Evolutionary conservation across 2,329 filamentous ascomycete genomes (phyloP), one percentile per base, ranked within the genome.

Genomic region (Lizonia empirigonia): DNA sequence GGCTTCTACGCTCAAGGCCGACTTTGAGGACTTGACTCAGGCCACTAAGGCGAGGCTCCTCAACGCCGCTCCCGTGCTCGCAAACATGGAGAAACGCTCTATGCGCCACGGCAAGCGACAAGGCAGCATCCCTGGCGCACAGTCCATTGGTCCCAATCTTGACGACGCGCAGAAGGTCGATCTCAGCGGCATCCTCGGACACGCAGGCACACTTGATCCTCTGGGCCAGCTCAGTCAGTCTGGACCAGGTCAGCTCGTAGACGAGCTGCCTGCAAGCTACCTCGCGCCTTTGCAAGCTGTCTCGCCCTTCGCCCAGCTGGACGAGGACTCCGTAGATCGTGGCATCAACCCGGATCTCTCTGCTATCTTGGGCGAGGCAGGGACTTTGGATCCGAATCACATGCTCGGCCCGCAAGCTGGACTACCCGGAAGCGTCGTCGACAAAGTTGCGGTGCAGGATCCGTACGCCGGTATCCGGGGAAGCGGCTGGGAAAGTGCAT

Each of bases 81-180:
- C 38, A 13, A 32, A 32, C 3, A 26, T 34, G 4, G 9, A 22
- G 10, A 34, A 35, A 29, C 20, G 40, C 16, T 20, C n/a, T 6
- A 44, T 44, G 47, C 40, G 47, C 9, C 30, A 41, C 6, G 41
- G 23, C 30, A 45, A 45, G 19, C 30, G 48, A 5, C 47, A 50
- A 24, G 20, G 15, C 20, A 32, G 7, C 4, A 9, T 44, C 9
- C 48, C 48, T 3, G 48, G 48, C 20, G 41, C 27, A 7, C 35
- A 24, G 12, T 45, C 40, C 19, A 32, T 51, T 8, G 48, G 48
- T 1, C 41, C 48, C 5, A 26, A 45, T 13, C 48, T 51, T 20
- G 48, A 51, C 19, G 30, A 51, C 20, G 48, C 48, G 12, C 4
- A 6, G 3, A 51, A 45, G 13, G 19, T 32, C 15, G 41, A 51